A percentile compares a stretch with the other conserved stretches of the same genome.
phyloP scores from a whole-genome alignment of 2,329 filamentous ascomycete genomes.

The Colletotrichum siamense region DNA sequence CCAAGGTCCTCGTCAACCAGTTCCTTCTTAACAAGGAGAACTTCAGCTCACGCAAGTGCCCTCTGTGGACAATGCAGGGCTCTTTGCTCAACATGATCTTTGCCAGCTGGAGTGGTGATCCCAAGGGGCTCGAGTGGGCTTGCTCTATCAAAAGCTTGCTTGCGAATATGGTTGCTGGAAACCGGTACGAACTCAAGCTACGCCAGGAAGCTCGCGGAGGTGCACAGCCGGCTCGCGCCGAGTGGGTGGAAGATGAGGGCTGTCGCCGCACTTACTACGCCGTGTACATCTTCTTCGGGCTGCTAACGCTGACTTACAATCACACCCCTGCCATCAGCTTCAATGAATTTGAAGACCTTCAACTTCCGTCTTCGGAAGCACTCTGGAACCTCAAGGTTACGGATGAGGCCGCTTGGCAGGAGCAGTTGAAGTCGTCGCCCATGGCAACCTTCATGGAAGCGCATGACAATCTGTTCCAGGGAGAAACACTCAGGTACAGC shows the following conservation, averaged over 20 bases:
- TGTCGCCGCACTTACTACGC: conserved; percentile 97
- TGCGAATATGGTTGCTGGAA: conserved; percentile 98
- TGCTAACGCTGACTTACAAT: conserved; percentile 95
- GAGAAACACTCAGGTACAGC: conserved; percentile 88
- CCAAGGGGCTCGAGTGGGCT: conserved; percentile 97
- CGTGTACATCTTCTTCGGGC: conserved; percentile 98
- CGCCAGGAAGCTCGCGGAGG: conserved; percentile 86
- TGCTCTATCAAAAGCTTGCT: conserved; percentile 98
- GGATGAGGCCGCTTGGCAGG: conserved; percentile 85
- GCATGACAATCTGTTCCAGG: conserved; percentile 94
- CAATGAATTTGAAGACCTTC: conserved; percentile 94
- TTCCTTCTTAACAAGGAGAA: conserved; percentile 98
- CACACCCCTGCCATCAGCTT: conserved; percentile 98
- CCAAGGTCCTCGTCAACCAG: conserved; percentile 95
- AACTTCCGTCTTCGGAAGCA: conserved; percentile 91
- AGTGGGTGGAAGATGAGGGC: conserved; percentile 97
- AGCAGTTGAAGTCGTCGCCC: conserved; percentile 73
- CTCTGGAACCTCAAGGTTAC: conserved; percentile 86
- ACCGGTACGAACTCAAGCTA: conserved; percentile 94
- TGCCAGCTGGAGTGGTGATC: conserved; percentile 97
- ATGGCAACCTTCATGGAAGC: conserved; percentile 90
- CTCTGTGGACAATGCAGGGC: conserved; percentile 97
- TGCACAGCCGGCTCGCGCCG: conserved; percentile 75
- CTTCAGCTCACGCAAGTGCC: conserved; percentile 97
- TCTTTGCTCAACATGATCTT: conserved; percentile 98